Percentiles rank a stretch among this genome's conserved stretches.
phyloP scores from a whole-genome alignment of 768 basidiomycete genomes.

The Boletus bicolor region DNA sequence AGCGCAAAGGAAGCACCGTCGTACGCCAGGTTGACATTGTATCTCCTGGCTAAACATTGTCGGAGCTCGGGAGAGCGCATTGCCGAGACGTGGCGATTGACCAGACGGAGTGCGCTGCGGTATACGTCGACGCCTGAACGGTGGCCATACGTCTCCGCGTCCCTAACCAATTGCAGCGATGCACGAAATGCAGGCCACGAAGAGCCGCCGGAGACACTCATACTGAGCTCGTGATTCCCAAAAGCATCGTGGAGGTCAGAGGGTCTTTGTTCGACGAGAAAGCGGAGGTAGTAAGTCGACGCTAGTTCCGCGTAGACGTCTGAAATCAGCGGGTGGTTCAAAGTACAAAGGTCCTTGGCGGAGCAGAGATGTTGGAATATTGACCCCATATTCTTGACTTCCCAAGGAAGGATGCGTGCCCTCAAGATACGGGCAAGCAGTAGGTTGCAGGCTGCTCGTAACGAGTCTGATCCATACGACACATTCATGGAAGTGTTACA shows the following conservation, averaged over 20 bases:
- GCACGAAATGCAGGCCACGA: constrained; percentile 18
- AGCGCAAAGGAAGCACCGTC: constrained; percentile 29
- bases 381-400: constrained; percentile 22
- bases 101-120: constrained; percentile 23
- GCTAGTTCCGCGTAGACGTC: constrained; percentile 26
- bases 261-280: constrained; percentile 16
- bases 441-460: constrained; percentile 17
- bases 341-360: constrained; percentile 23
- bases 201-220: constrained; percentile 11
- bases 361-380: constrained; percentile 25
- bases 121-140: constrained; percentile 31
- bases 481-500: constrained; percentile 13
- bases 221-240: constrained; percentile 24
- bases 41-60: constrained; percentile 12
- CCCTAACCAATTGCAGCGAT: constrained; percentile 23
- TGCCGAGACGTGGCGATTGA: constrained; percentile 18
- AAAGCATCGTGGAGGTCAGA: constrained; percentile 25
- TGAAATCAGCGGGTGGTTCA: constrained; percentile 18
- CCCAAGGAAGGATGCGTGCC: constrained; percentile 24
- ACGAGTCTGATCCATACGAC: constrained; percentile 3
- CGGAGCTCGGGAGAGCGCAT: constrained; percentile 18
- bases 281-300: constrained; percentile 25
- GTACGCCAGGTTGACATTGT: constrained; percentile 19
- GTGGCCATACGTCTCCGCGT: constrained; percentile 22
- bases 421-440: constrained; percentile 22